Evolutionary conservation across 345 rosid genomes (phyloP), one percentile per base, ranked within the genome.

Genomic region (Passiflora organensis): DNA sequence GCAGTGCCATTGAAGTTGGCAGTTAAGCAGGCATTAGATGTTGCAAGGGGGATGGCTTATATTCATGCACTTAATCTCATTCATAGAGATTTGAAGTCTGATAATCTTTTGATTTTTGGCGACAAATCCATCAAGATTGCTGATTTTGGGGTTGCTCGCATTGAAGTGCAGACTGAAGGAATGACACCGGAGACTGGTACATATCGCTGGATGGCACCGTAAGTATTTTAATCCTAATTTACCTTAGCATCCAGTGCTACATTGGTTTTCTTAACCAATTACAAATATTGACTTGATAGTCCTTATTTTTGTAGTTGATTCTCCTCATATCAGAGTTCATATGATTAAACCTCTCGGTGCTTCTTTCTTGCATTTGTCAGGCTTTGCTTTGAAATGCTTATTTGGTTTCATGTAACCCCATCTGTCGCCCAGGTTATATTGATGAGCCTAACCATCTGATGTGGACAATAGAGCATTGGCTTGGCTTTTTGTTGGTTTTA

Each of bases 171-270:
- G 57, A 66, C 71, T 23, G 71, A 66, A 25, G 71, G 71, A 20
- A 66, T 66, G 71, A 66, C 71, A 19, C 71, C 71, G 0, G 71
- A 66, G 53, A 66, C 71, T 0, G 71, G 71, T 45, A 66, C 71
- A 13, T 66, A 66, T 36, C 65, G 71, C 15, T 66, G 71, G 71
- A 66, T 66, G 71, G 71, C 71, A 13, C 71, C 71, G 71, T 66
- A 66, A 66, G 71, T 44, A 42, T 43, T 51, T 46, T 21, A 15
- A 59, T 18, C 41, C 32, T 51, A 13, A 22, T 23, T 13, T 32
- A 36, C n/a, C 28, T 32, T n/a, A 38, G n/a, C 5, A 22, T 49
- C 3, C 34, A 8, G 34, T 28, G 34, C 34, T 28, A 2, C 14
- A 34, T 47, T 9, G 38, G 24, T 22, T 39, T 20, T 22, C 10